Conservation (phyloP, 768 basidiomycete genomes). For the Termitomyces sp. region DNA sequence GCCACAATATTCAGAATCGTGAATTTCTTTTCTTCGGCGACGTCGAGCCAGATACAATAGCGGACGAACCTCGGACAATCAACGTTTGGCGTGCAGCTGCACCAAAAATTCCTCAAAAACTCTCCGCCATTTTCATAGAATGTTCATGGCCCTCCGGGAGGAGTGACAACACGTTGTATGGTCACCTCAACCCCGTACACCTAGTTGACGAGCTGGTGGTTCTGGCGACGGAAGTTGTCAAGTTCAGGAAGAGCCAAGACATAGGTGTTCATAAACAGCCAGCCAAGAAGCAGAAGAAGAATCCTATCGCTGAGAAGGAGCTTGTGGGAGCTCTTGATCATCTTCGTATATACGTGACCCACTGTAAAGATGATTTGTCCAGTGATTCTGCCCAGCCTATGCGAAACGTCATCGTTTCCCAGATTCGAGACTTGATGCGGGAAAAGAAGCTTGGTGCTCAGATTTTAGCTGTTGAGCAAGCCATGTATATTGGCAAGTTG, state of each 20-base stretch:
- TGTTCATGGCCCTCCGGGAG: slow-evolving; percentile 84
- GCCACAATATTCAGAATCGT: slow-evolving; percentile 48
- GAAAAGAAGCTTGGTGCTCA: slow-evolving; percentile 62
- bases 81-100: slow-evolving; percentile 83
- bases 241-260: slow-evolving; percentile 26
- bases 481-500: slow-evolving; percentile 72
- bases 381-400: slow-evolving; percentile 43
- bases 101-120: slow-evolving; percentile 57
- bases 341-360: slow-evolving; percentile 71
- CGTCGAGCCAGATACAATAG: slow-evolving; percentile 79
- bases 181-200: slow-evolving; percentile 82
- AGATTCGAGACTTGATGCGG: slow-evolving; percentile 61
- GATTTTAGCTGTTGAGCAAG: slow-evolving; percentile 69
- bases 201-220: slow-evolving; percentile 66
- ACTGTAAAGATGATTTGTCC: slow-evolving; percentile 79
- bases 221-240: slow-evolving; percentile 65
- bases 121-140: slow-evolving; percentile 88
- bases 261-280: slow-evolving; percentile 22
- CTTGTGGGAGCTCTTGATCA: slow-evolving; percentile 49
- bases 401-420: slow-evolving; percentile 62
- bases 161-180: slow-evolving; percentile 63
- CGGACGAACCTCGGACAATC: slow-evolving; percentile 51
- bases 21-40: slow-evolving; percentile 96
- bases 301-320: slow-evolving; percentile 34
- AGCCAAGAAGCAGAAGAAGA: slow-evolving; percentile 30